Evolutionary conservation across 2,329 filamentous ascomycete species (phyloP).

Genomic region (Fusarium solani-melongenae): DNA sequence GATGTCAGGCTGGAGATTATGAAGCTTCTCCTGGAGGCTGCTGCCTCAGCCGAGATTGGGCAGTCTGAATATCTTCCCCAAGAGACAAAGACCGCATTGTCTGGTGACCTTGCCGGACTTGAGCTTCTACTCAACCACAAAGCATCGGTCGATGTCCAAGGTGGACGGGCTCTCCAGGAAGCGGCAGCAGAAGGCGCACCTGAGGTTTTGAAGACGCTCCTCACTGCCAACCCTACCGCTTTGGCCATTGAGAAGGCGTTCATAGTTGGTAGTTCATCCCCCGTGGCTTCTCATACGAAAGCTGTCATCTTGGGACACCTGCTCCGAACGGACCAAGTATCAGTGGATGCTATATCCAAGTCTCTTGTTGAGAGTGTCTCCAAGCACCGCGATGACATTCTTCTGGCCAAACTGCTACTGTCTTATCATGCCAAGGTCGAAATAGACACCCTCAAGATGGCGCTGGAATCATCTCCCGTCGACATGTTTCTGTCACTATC

Average conservation of each 20-base stretch:
- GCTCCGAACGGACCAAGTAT: background rate
- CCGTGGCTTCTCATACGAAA: background rate
- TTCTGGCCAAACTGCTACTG: background rate
- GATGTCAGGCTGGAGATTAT: background rate
- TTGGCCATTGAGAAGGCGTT: slow-evolving; percentile 9
- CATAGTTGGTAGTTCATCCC: background rate
- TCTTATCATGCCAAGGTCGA: background rate
- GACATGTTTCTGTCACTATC: background rate
- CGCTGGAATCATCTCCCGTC: background rate
- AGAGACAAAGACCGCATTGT: slow-evolving; percentile 2
- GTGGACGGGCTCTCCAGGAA: background rate
- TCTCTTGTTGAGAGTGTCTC: background rate
- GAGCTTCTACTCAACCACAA: slow-evolving; percentile 6
- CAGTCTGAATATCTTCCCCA: slow-evolving; percentile 4
- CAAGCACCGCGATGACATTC: slow-evolving; percentile 7
- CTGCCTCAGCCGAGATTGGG: slow-evolving; percentile 5
- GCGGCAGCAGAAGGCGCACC: slow-evolving; percentile 1
- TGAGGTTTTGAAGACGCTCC: slow-evolving; percentile 3
- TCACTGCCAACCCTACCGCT: background rate
- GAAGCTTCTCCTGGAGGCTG: background rate
- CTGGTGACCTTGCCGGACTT: background rate
- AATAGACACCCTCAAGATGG: background rate
- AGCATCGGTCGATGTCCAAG: slow-evolving; percentile 13
- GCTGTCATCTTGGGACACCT: slow-evolving; percentile 4
- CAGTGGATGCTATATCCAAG: background rate